Conservation (phyloP, 371 early-diverging fungal species). For the Mucor irregularis region DNA sequence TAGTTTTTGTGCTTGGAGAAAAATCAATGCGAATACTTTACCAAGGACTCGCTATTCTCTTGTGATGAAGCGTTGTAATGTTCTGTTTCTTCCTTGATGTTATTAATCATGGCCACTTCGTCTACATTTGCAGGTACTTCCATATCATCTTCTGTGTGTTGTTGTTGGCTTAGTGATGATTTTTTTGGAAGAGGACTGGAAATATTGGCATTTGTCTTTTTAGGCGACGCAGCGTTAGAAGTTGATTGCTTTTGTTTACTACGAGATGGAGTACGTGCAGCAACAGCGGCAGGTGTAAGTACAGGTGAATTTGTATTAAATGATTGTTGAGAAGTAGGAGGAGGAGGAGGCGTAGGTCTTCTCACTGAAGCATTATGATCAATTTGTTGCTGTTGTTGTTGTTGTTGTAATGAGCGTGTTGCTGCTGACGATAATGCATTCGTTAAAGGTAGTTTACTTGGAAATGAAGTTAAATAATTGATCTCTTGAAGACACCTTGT, state of each 20-base stretch:
- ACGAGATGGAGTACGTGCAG: neutral
- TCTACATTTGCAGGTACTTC: constrained; percentile 48
- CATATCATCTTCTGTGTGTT: constrained; percentile 17
- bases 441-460: constrained; percentile 41
- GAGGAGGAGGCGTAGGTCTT: too few relatives aligned
- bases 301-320: constrained; percentile 7
- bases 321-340: constrained; percentile 1
- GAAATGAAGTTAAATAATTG: constrained; percentile 55
- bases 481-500: constrained; percentile 70
- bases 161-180: constrained; percentile 5
- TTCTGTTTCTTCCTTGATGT: constrained; percentile 22
- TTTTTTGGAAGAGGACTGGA: neutral
- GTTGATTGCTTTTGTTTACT: neutral
- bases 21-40: neutral
- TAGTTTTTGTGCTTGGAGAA: too few relatives aligned
- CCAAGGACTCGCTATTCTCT: constrained; percentile 14
- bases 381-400: too few relatives aligned
- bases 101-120: constrained; percentile 49
- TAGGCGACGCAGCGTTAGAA: neutral
- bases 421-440: constrained; percentile 19
- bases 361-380: constrained; percentile 2
- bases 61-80: constrained; percentile 9
- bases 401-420: too few relatives aligned
- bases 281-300: neutral
- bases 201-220: neutral